phyloP scores from a whole-genome alignment of 768 basidiomycete species.

The Asterophora parasitica region DNA sequence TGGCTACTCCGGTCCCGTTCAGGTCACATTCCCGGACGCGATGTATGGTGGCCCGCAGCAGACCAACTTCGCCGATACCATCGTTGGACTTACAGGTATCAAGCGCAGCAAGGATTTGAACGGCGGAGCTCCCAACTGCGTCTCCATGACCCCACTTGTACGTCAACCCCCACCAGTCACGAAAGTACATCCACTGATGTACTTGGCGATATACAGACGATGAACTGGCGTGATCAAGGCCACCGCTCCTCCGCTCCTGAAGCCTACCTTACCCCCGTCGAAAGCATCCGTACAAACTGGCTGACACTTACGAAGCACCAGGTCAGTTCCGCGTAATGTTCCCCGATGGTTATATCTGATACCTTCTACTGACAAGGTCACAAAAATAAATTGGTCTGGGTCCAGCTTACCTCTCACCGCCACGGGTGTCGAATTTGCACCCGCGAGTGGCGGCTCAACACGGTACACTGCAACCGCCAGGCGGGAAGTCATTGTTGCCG shows the following conservation, averaged over 20 bases:
- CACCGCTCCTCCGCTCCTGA: slow-evolving; percentile 51
- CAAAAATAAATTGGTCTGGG: slow-evolving; percentile 37
- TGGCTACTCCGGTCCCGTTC: slow-evolving; percentile 48
- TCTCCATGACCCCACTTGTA: slow-evolving; percentile 51
- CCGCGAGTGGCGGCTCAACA: slow-evolving; percentile 31
- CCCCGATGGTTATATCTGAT: background rate
- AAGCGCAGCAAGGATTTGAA: slow-evolving; percentile 45
- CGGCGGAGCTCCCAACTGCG: slow-evolving; percentile 51
- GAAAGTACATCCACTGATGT: background rate
- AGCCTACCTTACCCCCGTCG: slow-evolving; percentile 53
- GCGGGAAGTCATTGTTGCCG: slow-evolving; percentile 49
- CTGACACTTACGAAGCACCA: slow-evolving; percentile 39
- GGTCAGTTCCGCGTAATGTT: slow-evolving; percentile 14
- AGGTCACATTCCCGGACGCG: slow-evolving; percentile 44
- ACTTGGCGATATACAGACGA: slow-evolving; percentile 23
- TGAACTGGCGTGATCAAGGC: slow-evolving; percentile 46
- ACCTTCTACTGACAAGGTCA: slow-evolving; percentile 31
- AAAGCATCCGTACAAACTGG: slow-evolving; percentile 42
- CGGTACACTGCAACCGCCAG: slow-evolving; percentile 38
- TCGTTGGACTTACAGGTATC: slow-evolving; percentile 44
- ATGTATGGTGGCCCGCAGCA: slow-evolving; percentile 60
- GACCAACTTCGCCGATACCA: slow-evolving; percentile 40
- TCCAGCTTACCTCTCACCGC: slow-evolving; percentile 34
- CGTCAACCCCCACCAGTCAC: slow-evolving; percentile 6
- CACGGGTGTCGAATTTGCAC: slow-evolving; percentile 43